Evolutionary conservation across 345 rosid genomes (phyloP), one percentile per base, ranked within the genome.

Genomic region (Sisymbrium irio): DNA sequence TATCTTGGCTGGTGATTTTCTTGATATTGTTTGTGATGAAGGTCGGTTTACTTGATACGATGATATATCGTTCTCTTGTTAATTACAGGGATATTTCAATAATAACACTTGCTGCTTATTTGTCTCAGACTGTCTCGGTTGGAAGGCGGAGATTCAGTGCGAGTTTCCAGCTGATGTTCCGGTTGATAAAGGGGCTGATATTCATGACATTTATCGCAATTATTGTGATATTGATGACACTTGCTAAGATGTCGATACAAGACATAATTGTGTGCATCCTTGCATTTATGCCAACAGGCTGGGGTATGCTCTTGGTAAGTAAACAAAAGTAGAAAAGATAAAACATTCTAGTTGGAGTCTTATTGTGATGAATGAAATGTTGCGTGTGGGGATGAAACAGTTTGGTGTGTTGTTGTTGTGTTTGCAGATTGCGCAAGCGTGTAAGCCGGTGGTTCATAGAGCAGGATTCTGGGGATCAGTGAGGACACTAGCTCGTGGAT

Each of bases 241-340:
- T 96, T 53, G 88, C 88, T 17, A 86, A 90, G 78, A 90, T 96
- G 99, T 86, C 99, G 15, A 47, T 87, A 40, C 88, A 78, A 73
- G 99, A 96, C 83, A 86, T 92, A 45, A 51, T 96, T 62, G 94
- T 96, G 13, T 92, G 99, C 83, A 79, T 96, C 73, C 92, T 96
- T 62, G 98, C 97, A 71, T 96, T 96, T 83, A 90, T 90, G 99
- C 99, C 98, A 7, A 96, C 97, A 6, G 98, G 99, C 5, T 96
- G 99, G 99, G 99, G 98, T 32, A 85, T 96, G 96, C 92, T 96
- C 51, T 78, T 89, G 95, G 97, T 94, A 82, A 85, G 56, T 75
- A 40, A 17, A 41, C 1, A 6, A 3, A 3, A 13, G 14, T 3
- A 10, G 15, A 51, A 28, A 22, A 17, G 6, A 12, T 12, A 32